Evolutionary conservation across 2,329 filamentous ascomycete genomes (phyloP).

Genomic region (Golovinomyces cichoracearum): DNA sequence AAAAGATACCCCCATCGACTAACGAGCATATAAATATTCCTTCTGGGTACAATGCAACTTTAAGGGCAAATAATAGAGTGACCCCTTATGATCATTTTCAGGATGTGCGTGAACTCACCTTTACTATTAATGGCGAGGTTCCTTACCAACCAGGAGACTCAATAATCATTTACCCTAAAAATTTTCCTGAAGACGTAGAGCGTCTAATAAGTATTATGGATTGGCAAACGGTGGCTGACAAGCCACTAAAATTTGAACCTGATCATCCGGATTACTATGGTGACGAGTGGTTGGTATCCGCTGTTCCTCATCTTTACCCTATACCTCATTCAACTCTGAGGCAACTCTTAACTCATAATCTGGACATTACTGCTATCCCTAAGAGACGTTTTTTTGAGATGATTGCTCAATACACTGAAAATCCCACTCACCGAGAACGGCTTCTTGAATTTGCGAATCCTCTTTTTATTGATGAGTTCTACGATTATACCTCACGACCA

Average conservation of each 20-base stretch:
- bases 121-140: conserved; percentile 23
- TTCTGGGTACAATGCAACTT: conserved; percentile 9
- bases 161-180: conserved; percentile 63
- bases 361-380: conserved; percentile 78
- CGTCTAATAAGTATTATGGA: conserved; percentile 51
- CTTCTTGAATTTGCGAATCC: conserved; percentile 62
- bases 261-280: conserved; percentile 2
- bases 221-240: conserved; percentile 52
- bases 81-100: conserved; percentile 68
- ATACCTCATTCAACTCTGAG: conserved; percentile 28
- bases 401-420: conserved; percentile 47
- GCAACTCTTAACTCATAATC: conserved; percentile 49
- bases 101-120: conserved; percentile 59
- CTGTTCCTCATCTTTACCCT: conserved; percentile 14
- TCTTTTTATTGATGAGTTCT: conserved; percentile 67
- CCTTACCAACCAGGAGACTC: conserved; percentile 47
- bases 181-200: conserved; percentile 58
- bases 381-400: conserved; percentile 62
- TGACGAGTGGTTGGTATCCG: conserved; percentile 16
- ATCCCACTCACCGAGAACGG: conserved; percentile 51
- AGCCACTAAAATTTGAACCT: conserved; percentile 29
- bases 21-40: conserved; percentile 5
- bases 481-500: conserved; percentile 80
- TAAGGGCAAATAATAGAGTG: conserved; percentile 43
- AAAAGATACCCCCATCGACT: too few relatives aligned